Percentiles rank a stretch among this genome's conserved stretches.
phyloP scores from a whole-genome alignment of 306 rosid species.

The Canavalia ensiformis region DNA sequence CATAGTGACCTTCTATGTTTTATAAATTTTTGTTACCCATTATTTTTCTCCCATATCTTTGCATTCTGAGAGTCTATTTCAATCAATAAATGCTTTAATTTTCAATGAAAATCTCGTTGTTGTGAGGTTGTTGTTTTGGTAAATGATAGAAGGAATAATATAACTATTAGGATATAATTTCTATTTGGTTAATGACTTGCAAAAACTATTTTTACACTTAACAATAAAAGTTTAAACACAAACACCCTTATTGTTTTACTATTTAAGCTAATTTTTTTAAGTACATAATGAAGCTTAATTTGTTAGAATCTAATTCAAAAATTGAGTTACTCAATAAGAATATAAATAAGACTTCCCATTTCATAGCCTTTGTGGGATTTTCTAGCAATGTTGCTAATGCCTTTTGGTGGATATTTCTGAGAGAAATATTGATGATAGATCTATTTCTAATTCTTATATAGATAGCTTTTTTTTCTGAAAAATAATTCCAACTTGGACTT shows the following conservation, averaged over 20 bases:
- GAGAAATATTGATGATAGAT: slow-evolving; percentile 51
- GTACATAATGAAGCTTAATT: slow-evolving; percentile 23
- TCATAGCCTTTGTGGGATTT: slow-evolving; percentile 58
- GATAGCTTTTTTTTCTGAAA: slow-evolving; percentile 43
- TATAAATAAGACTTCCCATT: slow-evolving; percentile 50
- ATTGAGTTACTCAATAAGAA: slow-evolving; percentile 38
- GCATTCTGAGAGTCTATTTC: slow-evolving; percentile 28
- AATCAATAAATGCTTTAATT: slow-evolving; percentile 33
- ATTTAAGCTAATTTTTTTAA: neutral
- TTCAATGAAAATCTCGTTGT: slow-evolving; percentile 80
- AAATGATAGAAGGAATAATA: slow-evolving; percentile 13
- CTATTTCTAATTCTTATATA: slow-evolving; percentile 28
- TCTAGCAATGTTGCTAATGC: slow-evolving; percentile 51
- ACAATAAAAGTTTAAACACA: slow-evolving; percentile 26
- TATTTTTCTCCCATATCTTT: slow-evolving; percentile 35
- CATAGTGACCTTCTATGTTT: neutral
- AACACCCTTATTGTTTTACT: neutral
- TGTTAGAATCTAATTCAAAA: slow-evolving; percentile 54
- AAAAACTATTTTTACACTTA: slow-evolving; percentile 14
- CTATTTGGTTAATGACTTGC: slow-evolving; percentile 26
- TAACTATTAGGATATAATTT: neutral
- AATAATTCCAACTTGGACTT: slow-evolving; percentile 9
- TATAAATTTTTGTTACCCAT: slow-evolving; percentile 7
- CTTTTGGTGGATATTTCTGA: slow-evolving; percentile 57
- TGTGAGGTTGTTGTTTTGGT: slow-evolving; percentile 3